Percentiles rank a stretch among this genome's conserved stretches.
Conservation (phyloP, 1,284 basidiomycete genomes). For the Vanrija sp. region DNA sequence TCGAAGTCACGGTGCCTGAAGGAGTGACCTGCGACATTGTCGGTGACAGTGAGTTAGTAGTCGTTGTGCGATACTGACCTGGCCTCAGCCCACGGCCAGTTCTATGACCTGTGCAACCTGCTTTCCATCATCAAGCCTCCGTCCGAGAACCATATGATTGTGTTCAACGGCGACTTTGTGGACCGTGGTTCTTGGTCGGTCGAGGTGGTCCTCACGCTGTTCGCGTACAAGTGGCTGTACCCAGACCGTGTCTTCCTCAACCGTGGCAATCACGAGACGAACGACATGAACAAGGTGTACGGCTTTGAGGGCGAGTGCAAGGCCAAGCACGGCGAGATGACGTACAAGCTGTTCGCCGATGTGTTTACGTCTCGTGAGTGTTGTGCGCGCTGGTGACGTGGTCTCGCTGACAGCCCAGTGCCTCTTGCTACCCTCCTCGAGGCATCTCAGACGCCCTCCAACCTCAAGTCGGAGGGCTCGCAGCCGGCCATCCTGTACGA, state of each 20-base stretch:
- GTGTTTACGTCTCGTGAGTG: conserved; percentile 79
- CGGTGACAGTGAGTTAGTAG: conserved; percentile 61
- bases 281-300: conserved; percentile 73
- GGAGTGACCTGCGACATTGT: conserved; percentile 84
- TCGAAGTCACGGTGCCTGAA: conserved; percentile 70
- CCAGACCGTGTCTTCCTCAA: conserved; percentile 84
- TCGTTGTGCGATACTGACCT: background rate
- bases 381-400: background rate
- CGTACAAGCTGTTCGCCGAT: conserved; percentile 82
- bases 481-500: conserved; percentile 64
- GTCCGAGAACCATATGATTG: conserved; percentile 70
- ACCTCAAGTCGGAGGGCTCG: conserved; percentile 46
- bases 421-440: conserved; percentile 84
- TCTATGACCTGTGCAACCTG: conserved; percentile 88
- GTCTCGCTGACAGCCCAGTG: conserved; percentile 53
- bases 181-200: conserved; percentile 95
- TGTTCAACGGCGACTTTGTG: conserved; percentile 94
- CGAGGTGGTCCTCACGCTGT: conserved; percentile 89
- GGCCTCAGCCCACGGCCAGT: conserved; percentile 58
- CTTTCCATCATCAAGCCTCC: conserved; percentile 81
- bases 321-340: conserved; percentile 88
- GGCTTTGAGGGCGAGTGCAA: conserved; percentile 97
- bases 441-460: conserved; percentile 62
- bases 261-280: conserved; percentile 95
- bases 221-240: conserved; percentile 96